These are phyloP conservation scores for Boletellus dicymbophilus DNA, from an alignment of 1,284 basidiomycete genomes.

Conservation along the genomic window DNA sequence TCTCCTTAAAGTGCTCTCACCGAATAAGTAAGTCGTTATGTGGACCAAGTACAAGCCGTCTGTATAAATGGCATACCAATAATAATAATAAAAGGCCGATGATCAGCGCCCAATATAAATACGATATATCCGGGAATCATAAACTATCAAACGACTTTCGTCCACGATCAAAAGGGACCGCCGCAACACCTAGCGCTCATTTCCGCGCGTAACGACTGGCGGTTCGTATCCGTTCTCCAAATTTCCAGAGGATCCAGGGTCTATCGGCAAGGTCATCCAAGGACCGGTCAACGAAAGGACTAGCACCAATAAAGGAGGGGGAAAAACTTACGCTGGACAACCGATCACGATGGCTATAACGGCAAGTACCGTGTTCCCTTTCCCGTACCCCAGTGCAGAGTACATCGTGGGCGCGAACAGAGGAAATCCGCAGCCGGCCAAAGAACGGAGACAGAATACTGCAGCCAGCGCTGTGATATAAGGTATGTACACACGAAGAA, in stretches of 20 bases:
- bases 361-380: conserved; percentile 63
- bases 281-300: neutral
- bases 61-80: no score
- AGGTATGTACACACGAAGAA: neutral
- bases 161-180: no score
- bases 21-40: no score
- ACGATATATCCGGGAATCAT: no score
- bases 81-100: no score
- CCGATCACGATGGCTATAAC: conserved; percentile 55
- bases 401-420: conserved; percentile 71
- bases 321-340: conserved; percentile 57
- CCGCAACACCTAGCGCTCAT: no score
- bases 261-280: conserved; percentile 2
- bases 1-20: no score
- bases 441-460: conserved; percentile 54
- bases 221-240: conserved; percentile 27
- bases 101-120: no score
- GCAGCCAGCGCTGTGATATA: conserved; percentile 68
- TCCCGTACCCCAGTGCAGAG: conserved; percentile 60
- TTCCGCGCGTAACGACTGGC: conserved; percentile 16
- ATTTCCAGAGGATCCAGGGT: conserved; percentile 28
- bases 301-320: neutral
- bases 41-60: no score
- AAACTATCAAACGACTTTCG: no score
- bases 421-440: conserved; percentile 68